Evolutionary conservation across 768 basidiomycete species (phyloP), one percentile per base, ranked within the genome.

Genomic region (Podaxis sp.): DNA sequence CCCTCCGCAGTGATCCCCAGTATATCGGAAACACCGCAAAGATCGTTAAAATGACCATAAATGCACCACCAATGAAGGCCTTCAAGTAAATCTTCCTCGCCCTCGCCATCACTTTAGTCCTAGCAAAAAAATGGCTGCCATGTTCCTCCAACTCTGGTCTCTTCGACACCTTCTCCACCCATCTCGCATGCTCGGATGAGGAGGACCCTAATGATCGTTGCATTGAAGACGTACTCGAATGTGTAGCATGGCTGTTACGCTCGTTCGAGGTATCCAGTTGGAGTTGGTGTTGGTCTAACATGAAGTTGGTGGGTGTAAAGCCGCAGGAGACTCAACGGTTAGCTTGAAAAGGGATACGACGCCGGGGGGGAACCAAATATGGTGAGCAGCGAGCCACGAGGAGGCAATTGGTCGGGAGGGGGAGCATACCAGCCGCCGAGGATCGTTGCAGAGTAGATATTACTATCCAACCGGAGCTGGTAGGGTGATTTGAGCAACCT

Each of bases 1-100:
- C 76, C 57, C 77, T 77, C 73, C 83, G 84, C 3, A 84, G 69
- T 9, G 84, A 66, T 4, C 76, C 77, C 85, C 85, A 88, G 69
- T 82, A 88, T 51, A 88, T 85, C 2, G 33, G 33, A 3, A 33
- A 33, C 8, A 33, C 33, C 8, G 84, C 71, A 61, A 88, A 72
- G 22, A 86, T 73, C 0, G 70, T 72, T 63, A 84, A 79, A 46
- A 88, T 80, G n/a, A 80, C 68, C 36, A 84, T 52, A 13, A 76
- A 68, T 15, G 84, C 68, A 25, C 77, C 79, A 6, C 66, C 66
- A 6, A 76, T n/a, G 52, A 83, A 71, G 5, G 78, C 74, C 66
- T 77, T 81, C 57, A 86, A 63, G 74, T 85, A 87, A 11, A 65
- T 63, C 33, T 65, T 70, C 33, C 85, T 79, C 22, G 73, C 73